Evolutionary conservation across 75 land plant species (phyloP), one percentile per base, ranked within the genome.

Genomic region (Larix kaempferi): DNA sequence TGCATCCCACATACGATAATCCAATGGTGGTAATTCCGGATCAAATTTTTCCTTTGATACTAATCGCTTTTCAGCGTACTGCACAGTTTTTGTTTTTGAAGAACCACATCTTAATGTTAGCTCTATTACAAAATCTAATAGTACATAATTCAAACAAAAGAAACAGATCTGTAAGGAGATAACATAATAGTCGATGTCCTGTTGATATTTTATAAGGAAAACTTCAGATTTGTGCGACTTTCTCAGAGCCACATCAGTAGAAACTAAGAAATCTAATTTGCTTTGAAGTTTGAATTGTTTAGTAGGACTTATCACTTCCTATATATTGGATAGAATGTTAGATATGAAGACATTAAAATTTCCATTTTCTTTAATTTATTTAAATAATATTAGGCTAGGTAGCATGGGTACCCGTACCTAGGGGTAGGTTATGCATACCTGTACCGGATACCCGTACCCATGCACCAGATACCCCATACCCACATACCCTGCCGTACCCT

Each of bases 21-120:
- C 84, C 29, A 71, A 59, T 49, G 85, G 61, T 69, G 82, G 55
- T 35, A 62, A 37, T 22, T 71, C 78, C 54, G 82, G 15, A 49
- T 79, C 71, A 13, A 55, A 41, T 75, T 58, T 79, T 78, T 83
- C 81, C 75, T 80, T 90, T 13, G 73, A 73, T 25, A 98, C 81
- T 22, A 94, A 81, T 21, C 59, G 29, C 76, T 90, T 94, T 67
- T 92, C 94, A 37, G 84, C 91, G 83, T 96, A 96, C 98, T 94
- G 88, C 54, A 76, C 6, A 54, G 82, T 49, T 49, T 49, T 49
- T 44, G 33, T 33, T 65, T 33, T 65, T 65, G 27, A 44, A 69
- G 23, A 14, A 69, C 52, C 19, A 41, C 73, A 49, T 49, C 2
- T 69, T 10, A 41, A 65, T 49, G 54, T 41, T 44, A 69, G 23